Evolutionary conservation across 2,329 filamentous ascomycete genomes (phyloP).

Genomic region (Talaromyces sp.): DNA sequence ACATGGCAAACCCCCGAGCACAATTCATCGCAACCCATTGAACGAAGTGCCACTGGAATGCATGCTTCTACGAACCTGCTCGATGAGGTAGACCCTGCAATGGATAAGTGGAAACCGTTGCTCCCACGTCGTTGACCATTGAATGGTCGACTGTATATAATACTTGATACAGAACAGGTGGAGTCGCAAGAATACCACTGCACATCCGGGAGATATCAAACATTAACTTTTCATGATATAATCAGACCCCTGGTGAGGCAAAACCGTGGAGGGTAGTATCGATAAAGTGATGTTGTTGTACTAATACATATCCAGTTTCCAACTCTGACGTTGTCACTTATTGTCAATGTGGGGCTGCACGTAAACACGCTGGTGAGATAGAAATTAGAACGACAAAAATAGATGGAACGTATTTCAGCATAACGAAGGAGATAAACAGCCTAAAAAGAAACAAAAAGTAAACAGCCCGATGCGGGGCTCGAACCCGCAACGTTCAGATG

Average conservation of each 20-base stretch:
- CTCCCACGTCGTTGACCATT: conserved; percentile 6
- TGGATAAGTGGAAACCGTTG: conserved; percentile 17
- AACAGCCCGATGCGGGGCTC: conserved; percentile 6
- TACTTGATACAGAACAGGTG: too few species aligned
- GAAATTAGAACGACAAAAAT: background rate
- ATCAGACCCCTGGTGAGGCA: background rate
- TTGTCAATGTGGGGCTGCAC: background rate
- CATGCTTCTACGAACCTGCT: conserved; percentile 6
- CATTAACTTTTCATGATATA: background rate
- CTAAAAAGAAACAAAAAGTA: background rate
- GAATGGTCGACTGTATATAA: background rate
- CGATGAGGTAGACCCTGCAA: conserved; percentile 4
- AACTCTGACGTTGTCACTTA: background rate
- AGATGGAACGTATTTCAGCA: background rate
- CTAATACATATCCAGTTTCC: background rate
- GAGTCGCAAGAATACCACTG: background rate
- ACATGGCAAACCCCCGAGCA: background rate
- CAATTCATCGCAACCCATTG: background rate
- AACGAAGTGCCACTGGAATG: background rate
- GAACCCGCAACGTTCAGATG: conserved; percentile 9
- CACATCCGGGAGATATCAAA: background rate
- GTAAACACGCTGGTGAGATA: background rate
- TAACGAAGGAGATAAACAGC: background rate
- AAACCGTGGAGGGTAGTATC: background rate
- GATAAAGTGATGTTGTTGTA: background rate